Percentiles rank a stretch among this genome's conserved stretches.
phyloP scores from a whole-genome alignment of 805 yeast genomes.

The Kazachstania viticola region DNA sequence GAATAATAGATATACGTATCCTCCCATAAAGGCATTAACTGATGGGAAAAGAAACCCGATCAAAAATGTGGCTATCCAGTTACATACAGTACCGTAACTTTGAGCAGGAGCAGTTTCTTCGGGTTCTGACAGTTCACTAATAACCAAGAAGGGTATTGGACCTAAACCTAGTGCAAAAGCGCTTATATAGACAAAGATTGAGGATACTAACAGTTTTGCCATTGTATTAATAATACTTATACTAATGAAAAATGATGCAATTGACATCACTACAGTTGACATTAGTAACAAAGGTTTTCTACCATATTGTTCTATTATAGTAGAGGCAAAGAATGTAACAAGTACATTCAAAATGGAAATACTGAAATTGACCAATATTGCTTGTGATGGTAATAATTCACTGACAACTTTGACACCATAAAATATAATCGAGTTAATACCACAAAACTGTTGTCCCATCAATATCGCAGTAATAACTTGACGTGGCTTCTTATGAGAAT shows the following conservation, averaged over 20 bases:
- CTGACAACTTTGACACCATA: constrained; percentile 82
- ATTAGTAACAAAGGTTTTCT: constrained; percentile 58
- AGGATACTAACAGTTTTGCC: constrained; percentile 42
- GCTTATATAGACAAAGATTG: constrained; percentile 64
- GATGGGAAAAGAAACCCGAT: constrained; percentile 77
- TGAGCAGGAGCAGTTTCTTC: constrained; percentile 81
- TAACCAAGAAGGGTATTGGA: constrained; percentile 85
- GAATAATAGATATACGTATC: constrained; percentile 67
- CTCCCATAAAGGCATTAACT: constrained; percentile 53
- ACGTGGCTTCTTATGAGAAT: constrained; percentile 45
- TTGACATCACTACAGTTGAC: constrained; percentile 60
- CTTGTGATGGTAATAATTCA: constrained; percentile 57
- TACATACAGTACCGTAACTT: constrained; percentile 81
- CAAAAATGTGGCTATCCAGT: constrained; percentile 82
- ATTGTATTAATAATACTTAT: constrained; percentile 44
- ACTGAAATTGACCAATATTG: constrained; percentile 61
- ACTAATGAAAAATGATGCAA: constrained; percentile 52
- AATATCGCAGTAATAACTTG: constrained; percentile 60
- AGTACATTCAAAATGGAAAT: constrained; percentile 66
- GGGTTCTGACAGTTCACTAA: constrained; percentile 70
- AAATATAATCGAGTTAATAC: constrained; percentile 84
- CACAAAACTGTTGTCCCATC: constrained; percentile 82
- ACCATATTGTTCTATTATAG: constrained; percentile 65
- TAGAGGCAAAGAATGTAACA: constrained; percentile 64
- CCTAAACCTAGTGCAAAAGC: constrained; percentile 90